phyloP scores from a whole-genome alignment of 495 filamentous ascomycete genomes.

The Tirmania nivea region DNA sequence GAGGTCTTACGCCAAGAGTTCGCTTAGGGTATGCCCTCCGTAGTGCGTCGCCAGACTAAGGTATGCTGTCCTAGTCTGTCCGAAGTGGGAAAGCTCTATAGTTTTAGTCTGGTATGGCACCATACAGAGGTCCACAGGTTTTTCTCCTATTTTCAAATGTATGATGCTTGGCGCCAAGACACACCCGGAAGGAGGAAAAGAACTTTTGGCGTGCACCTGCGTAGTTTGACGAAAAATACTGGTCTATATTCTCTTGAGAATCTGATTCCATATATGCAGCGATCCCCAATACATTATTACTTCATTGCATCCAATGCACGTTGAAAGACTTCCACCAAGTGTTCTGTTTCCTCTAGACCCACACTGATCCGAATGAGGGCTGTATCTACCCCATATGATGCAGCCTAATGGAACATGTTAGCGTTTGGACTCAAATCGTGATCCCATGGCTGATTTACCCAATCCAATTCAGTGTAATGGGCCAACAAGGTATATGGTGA shows the following conservation, averaged over 20 bases:
- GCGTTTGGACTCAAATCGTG: not conserved
- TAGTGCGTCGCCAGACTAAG: no score
- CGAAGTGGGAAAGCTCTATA: no score
- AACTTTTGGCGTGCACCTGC: no score
- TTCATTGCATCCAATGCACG: slow-evolving; percentile 22
- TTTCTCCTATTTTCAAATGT: no score
- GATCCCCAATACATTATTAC: not conserved
- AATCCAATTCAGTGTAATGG: slow-evolving; percentile 80
- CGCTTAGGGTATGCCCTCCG: not conserved
- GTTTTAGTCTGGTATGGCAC: no score
- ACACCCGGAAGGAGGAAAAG: no score
- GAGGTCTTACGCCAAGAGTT: not conserved
- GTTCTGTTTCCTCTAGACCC: slow-evolving; percentile 57
- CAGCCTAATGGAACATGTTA: slow-evolving; percentile 29
- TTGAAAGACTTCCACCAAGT: slow-evolving; percentile 32
- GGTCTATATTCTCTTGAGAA: no score
- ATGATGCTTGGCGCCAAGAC: no score
- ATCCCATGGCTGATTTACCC: slow-evolving; percentile 30
- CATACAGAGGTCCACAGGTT: no score
- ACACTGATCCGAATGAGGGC: slow-evolving; percentile 73
- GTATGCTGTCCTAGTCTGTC: no score
- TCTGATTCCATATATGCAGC: no score
- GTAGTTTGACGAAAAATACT: no score
- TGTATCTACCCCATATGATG: slow-evolving; percentile 51
- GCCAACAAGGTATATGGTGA: slow-evolving; percentile 82